Percentiles rank a stretch among this genome's conserved stretches.
Conservation (phyloP, 2,329 filamentous ascomycete species). For the Venturia nashicola region DNA sequence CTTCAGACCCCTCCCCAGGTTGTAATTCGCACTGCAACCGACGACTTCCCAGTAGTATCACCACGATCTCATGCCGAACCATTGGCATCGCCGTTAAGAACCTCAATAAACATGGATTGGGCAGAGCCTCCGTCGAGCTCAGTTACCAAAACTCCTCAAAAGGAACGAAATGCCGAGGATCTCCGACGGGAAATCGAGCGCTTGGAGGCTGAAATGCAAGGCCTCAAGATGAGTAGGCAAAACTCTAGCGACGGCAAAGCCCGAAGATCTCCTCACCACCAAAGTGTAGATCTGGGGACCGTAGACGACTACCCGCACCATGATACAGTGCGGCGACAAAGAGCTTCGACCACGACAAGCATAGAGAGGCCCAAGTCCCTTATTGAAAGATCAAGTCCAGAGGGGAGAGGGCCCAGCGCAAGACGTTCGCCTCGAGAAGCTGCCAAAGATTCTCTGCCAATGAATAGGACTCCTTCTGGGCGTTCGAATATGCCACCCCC, state of each 20-base stretch:
- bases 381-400: slow-evolving; percentile 1
- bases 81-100: background rate
- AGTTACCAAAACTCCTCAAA: background rate
- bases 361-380: slow-evolving; percentile 2
- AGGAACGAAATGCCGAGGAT: background rate
- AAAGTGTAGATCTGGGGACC: slow-evolving; percentile 7
- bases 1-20: slow-evolving; percentile 4
- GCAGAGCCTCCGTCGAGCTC: background rate
- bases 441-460: background rate
- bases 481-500: background rate
- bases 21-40: slow-evolving; percentile 8
- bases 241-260: background rate
- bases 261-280: background rate
- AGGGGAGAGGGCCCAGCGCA: background rate
- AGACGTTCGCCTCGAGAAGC: slow-evolving; percentile 2
- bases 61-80: background rate
- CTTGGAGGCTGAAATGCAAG: background rate
- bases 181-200: background rate
- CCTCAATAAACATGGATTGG: background rate
- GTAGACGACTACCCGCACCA: slow-evolving; percentile 6
- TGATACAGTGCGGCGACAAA: slow-evolving; percentile 1
- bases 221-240: background rate
- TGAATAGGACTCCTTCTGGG: slow-evolving; percentile 1
- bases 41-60: slow-evolving; percentile 3
- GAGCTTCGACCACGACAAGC: slow-evolving; percentile 2